Conservation (phyloP, 2,329 filamentous ascomycete genomes). For the Sporothrix dimorphospora region DNA sequence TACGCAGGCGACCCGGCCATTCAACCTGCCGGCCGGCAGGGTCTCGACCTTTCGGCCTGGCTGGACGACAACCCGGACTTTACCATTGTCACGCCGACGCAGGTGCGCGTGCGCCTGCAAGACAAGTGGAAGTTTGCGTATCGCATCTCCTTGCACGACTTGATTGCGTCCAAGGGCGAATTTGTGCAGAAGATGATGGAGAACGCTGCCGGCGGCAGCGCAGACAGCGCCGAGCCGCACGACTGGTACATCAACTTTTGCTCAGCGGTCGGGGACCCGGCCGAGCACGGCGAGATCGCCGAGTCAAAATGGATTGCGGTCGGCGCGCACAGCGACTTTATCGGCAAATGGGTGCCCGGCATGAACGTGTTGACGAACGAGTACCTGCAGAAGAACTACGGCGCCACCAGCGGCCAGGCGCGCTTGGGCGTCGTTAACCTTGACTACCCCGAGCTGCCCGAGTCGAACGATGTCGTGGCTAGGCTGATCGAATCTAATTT, state of each 20-base stretch:
- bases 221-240: slow-evolving; percentile 36
- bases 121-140: slow-evolving; percentile 51
- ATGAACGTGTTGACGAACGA: slow-evolving; percentile 47
- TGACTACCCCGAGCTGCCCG: slow-evolving; percentile 40
- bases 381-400: slow-evolving; percentile 38
- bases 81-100: slow-evolving; percentile 46
- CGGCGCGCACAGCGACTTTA: slow-evolving; percentile 47
- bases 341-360: slow-evolving; percentile 47
- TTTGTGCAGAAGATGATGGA: slow-evolving; percentile 45
- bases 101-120: slow-evolving; percentile 47
- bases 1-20: slow-evolving; percentile 51
- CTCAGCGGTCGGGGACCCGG: slow-evolving; percentile 46
- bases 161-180: slow-evolving; percentile 46
- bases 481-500: slow-evolving; percentile 48
- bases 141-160: slow-evolving; percentile 43
- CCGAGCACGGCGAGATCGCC: slow-evolving; percentile 44
- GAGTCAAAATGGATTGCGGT: slow-evolving; percentile 50
- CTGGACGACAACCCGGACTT: slow-evolving; percentile 67
- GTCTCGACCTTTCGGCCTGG: slow-evolving; percentile 54
- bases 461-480: slow-evolving; percentile 46
- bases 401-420: slow-evolving; percentile 36
- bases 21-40: slow-evolving; percentile 39
- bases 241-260: slow-evolving; percentile 44
- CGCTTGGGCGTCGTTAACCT: slow-evolving; percentile 38
- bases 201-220: slow-evolving; percentile 37